Percentiles rank a stretch among this genome's conserved stretches.
Evolutionary conservation across 768 basidiomycete genomes (phyloP).

Genomic region (Podaxis pistillaris): DNA sequence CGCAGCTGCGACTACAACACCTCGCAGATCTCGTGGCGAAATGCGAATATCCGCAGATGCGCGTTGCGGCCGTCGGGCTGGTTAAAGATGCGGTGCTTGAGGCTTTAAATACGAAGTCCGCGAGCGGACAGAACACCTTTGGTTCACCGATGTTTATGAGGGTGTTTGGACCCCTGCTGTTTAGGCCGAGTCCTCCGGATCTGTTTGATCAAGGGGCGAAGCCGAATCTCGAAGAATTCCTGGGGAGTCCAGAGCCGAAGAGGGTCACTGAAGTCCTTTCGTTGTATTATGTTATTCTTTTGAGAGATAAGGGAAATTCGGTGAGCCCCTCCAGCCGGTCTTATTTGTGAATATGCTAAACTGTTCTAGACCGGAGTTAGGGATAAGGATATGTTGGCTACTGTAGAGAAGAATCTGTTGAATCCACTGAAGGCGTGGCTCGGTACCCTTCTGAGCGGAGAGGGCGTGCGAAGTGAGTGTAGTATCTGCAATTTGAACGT

Average conservation of each 20-base stretch:
- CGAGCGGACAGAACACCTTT: conserved; percentile 35
- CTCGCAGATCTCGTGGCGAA: conserved; percentile 53
- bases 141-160: conserved; percentile 54
- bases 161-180: conserved; percentile 57
- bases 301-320: conserved; percentile 55
- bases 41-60: conserved; percentile 60
- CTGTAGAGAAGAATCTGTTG: conserved; percentile 44
- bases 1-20: conserved; percentile 49
- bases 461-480: not conserved
- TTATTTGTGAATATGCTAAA: not conserved
- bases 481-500: not conserved
- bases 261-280: conserved; percentile 66
- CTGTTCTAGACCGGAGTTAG: conserved; percentile 49
- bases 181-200: conserved; percentile 54
- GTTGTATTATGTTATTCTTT: conserved; percentile 64
- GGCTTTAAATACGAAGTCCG: conserved; percentile 29
- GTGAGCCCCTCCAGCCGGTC: conserved; percentile 30
- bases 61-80: conserved; percentile 64
- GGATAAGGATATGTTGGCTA: conserved; percentile 39
- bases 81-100: conserved; percentile 67
- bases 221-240: conserved; percentile 27
- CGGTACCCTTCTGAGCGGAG: conserved; percentile 27
- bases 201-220: conserved; percentile 40
- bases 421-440: conserved; percentile 41
- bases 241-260: conserved; percentile 54